Base-by-base conservation (phyloP, 495 filamentous ascomycete genomes). In the Halenospora varia region DNA sequence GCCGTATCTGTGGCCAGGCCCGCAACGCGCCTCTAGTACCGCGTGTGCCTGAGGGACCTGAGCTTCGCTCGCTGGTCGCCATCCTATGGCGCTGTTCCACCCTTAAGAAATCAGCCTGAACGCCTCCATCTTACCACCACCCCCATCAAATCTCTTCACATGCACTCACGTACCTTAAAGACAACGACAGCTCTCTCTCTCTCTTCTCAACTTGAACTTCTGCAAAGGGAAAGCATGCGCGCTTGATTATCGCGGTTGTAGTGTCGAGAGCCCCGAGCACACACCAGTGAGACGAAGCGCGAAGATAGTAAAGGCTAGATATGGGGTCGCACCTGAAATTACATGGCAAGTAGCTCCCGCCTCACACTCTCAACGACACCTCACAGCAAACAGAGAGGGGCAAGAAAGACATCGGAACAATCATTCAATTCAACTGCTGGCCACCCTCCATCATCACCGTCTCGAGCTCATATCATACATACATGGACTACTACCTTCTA, bases 401-500 rank as follows among this genome's bases (percentile, higher is more conserved):
- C n/a, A 25, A 25, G 42, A 42, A 20, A 19, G 6, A 24, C 47
- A 15, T 42, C 39, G 39, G 10, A 25, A 23, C 47, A 39, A 48
- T 46, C 48, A 53, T 20, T 52, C 56, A n/a, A 48, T 53, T 45
- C 48, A 42, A 45, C 41, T 48, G 23, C 44, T 15, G n/a, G 20
- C 25, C 15, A 11, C 39, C 39, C 49, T 45, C 18, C 35, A 35
- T 18, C 40, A 24, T 40, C 24, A n/a, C 20, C 56, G n/a, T 24
- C 26, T 23, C 25, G 22, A 11, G 25, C 42, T 46, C 39, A 13
- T 57, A 57, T 57, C 55, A 24, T 57, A 57, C 55, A 24, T 57
- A 57, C 53, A 56, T 40, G 13, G 18, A 20, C 45, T 11, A 15
- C 17, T 11, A 15, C 17, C 55, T 42, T 26, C 55, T 24, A 19